Percentiles rank a stretch among this genome's conserved stretches.
phyloP scores from a whole-genome alignment of 2,329 filamentous ascomycete genomes.

The Hypocreales sp. region DNA sequence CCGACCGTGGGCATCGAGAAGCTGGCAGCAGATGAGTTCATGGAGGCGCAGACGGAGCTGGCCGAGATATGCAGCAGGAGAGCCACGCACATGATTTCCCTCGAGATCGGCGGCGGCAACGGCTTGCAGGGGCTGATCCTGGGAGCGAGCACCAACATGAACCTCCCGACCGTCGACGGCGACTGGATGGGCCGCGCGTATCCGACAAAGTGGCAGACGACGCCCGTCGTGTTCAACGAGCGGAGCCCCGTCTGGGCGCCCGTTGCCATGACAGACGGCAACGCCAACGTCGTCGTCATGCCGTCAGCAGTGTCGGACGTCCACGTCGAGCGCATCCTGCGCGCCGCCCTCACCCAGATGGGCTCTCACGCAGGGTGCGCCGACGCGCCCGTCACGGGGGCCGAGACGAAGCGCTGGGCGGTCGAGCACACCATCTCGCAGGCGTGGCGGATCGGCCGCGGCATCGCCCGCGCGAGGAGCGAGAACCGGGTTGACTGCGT shows the following conservation, averaged over 20 bases:
- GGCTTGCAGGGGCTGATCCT: slow-evolving; percentile 18
- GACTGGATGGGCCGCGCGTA: slow-evolving; percentile 23
- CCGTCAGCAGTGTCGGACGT: slow-evolving; percentile 8
- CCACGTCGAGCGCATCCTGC: slow-evolving; percentile 18
- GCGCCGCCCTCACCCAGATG: slow-evolving; percentile 20
- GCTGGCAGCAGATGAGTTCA: slow-evolving; percentile 19
- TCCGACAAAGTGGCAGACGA: slow-evolving; percentile 18
- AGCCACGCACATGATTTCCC: not conserved
- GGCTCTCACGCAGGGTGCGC: slow-evolving; percentile 20
- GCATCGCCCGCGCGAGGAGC: not conserved
- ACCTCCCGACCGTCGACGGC: slow-evolving; percentile 20
- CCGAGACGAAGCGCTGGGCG: slow-evolving; percentile 1
- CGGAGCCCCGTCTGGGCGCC: slow-evolving; percentile 20
- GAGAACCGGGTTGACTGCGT: not conserved
- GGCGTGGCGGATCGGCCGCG: not conserved
- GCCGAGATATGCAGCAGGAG: too few species aligned
- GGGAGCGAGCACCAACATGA: slow-evolving; percentile 18
- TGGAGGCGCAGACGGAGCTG: too few species aligned
- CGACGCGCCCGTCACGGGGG: slow-evolving; percentile 16
- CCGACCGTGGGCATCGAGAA: slow-evolving; percentile 24
- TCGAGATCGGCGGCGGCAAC: slow-evolving; percentile 23
- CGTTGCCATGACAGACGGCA: slow-evolving; percentile 20
- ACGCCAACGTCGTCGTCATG: slow-evolving; percentile 19
- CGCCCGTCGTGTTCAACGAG: slow-evolving; percentile 17
- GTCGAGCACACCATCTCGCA: not conserved